Percentiles rank a stretch among this genome's conserved stretches.
These are phyloP conservation scores for Eucalyptus tenuipes DNA, from an alignment of 345 rosid species.

Conservation along the genomic window DNA sequence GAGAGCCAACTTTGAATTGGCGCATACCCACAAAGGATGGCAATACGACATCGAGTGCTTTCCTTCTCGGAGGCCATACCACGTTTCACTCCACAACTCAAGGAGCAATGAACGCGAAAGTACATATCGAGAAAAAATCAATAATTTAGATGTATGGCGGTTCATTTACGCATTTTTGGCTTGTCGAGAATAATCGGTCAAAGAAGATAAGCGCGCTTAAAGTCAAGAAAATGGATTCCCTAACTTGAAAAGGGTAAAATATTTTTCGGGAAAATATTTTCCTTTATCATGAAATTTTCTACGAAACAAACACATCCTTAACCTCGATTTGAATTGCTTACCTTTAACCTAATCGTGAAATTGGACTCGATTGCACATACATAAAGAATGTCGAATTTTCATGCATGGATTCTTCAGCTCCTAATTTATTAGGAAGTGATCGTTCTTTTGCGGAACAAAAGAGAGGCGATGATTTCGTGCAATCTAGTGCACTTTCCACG, in stretches of 20 bases:
- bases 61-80: background rate
- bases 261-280: fast-evolving
- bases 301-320: background rate
- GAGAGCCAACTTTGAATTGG: background rate
- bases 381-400: background rate
- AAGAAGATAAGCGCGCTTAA: background rate
- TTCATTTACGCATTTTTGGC: background rate
- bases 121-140: background rate
- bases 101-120: background rate
- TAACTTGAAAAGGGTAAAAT: background rate
- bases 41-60: background rate
- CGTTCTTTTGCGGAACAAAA: background rate
- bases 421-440: background rate
- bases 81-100: background rate
- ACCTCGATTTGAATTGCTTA: background rate
- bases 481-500: background rate
- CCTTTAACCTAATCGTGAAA: background rate
- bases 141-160: background rate
- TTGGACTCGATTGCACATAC: background rate
- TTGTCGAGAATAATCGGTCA: background rate
- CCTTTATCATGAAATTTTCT: background rate
- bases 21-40: background rate
- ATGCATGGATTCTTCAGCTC: background rate
- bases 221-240: background rate
- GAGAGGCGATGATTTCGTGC: background rate